phyloP scores from a whole-genome alignment of 495 filamentous ascomycete species.

The Lasiosphaeris hirsuta region DNA sequence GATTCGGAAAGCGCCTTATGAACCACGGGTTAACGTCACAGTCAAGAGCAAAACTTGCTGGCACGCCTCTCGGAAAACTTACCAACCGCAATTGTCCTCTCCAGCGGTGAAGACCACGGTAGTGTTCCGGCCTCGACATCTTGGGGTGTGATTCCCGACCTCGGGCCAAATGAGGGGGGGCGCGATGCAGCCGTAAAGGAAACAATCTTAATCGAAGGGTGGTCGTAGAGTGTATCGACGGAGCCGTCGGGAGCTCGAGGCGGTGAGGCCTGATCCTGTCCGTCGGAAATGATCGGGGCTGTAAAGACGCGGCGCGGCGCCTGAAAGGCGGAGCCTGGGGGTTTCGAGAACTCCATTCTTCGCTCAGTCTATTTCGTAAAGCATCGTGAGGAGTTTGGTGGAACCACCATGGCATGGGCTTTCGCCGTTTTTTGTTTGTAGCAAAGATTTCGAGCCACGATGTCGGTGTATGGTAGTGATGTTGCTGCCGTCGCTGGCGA shows the following conservation, averaged over 20 bases:
- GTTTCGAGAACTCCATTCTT: conserved; percentile 30
- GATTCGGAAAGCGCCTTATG: conserved; percentile 75
- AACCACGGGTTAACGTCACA: conserved; percentile 7
- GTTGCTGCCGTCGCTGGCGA: not conserved
- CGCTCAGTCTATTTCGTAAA: conserved; percentile 14
- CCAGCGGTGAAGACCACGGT: conserved; percentile 70
- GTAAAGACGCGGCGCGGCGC: conserved; percentile 43
- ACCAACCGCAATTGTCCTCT: conserved; percentile 80
- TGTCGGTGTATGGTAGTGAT: not conserved
- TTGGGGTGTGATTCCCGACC: conserved; percentile 32
- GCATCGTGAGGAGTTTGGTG: conserved; percentile 16
- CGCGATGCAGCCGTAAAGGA: conserved; percentile 56
- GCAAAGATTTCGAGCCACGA: not conserved
- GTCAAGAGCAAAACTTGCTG: not conserved
- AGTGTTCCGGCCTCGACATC: conserved; percentile 54
- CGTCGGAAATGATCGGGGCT: conserved; percentile 28
- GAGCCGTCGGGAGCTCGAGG: conserved; percentile 30
- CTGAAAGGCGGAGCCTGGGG: conserved; percentile 22
- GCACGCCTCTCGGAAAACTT: conserved; percentile 19
- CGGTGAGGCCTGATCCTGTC: conserved; percentile 21
- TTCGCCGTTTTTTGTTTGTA: not conserved
- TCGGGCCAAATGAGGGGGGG: conserved; percentile 31
- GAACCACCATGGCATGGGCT: conserved; percentile 3
- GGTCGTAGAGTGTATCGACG: conserved; percentile 69
- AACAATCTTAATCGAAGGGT: conserved; percentile 63